phyloP scores from a whole-genome alignment of 345 rosid species.

The Corchorus capsularis region DNA sequence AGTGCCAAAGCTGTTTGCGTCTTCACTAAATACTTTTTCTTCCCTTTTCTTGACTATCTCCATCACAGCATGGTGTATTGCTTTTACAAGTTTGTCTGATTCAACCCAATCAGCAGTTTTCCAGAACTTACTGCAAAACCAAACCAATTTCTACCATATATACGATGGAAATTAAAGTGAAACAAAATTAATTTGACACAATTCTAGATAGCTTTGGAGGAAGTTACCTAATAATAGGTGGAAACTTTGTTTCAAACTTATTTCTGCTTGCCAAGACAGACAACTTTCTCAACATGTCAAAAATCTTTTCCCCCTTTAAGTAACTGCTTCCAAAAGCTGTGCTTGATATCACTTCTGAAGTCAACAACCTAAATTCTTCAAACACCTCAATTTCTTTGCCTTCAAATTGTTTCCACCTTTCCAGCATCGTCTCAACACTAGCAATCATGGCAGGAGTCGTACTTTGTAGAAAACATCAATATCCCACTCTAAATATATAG shows the following conservation, averaged over 20 bases:
- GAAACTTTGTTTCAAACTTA: too few relatives aligned
- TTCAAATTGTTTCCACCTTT: too few relatives aligned
- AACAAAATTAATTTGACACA: too few relatives aligned
- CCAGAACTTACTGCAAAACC: conserved; percentile 5
- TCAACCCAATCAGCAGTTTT: background rate
- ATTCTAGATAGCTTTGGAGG: too few relatives aligned
- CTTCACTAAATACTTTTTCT: background rate
- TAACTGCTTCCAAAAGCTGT: conserved; percentile 55
- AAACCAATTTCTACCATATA: too few relatives aligned
- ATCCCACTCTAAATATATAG: too few relatives aligned
- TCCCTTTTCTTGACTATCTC: conserved; percentile 11
- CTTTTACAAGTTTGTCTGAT: background rate
- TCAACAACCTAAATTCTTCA: conserved; percentile 39
- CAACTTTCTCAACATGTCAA: too few relatives aligned
- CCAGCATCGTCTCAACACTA: conserved; percentile 24
- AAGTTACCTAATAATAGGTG: too few relatives aligned
- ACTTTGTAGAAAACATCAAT: conserved; percentile 14
- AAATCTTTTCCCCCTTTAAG: conserved; percentile 35
- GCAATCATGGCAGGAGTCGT: conserved; percentile 39
- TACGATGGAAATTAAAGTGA: too few relatives aligned
- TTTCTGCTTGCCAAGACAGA: too few relatives aligned
- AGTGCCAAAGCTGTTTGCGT: background rate
- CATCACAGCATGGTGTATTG: conserved; percentile 9
- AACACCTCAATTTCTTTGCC: background rate
- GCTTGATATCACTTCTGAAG: conserved; percentile 46